Conservation (phyloP, 768 basidiomycete genomes). For the Lepiota brunneoincarnata region DNA sequence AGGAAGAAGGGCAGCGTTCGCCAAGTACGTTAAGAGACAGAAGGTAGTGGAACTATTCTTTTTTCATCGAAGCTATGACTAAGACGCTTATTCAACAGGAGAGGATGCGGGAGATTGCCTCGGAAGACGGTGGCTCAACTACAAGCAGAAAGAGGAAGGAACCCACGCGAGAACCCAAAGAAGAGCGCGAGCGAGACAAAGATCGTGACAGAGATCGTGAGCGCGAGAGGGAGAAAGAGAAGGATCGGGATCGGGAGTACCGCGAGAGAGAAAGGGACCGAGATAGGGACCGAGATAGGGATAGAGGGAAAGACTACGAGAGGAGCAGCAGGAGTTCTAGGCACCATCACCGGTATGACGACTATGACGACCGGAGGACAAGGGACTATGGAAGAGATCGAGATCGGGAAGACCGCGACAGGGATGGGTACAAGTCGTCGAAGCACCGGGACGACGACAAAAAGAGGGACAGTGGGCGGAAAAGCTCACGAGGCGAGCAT, state of each 20-base stretch:
- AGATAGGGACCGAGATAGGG: slow-evolving; percentile 34
- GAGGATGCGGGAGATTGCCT: slow-evolving; percentile 70
- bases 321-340: slow-evolving; percentile 38
- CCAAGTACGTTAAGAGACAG: slow-evolving; percentile 87
- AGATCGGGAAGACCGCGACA: slow-evolving; percentile 36
- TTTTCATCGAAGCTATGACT: neutral
- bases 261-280: slow-evolving; percentile 32
- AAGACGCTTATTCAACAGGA: slow-evolving; percentile 43
- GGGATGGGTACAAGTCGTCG: slow-evolving; percentile 40
- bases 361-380: slow-evolving; percentile 43
- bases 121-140: slow-evolving; percentile 82
- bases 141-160: slow-evolving; percentile 83
- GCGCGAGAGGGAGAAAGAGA: slow-evolving; percentile 33
- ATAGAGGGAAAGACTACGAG: slow-evolving; percentile 36
- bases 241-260: slow-evolving; percentile 26
- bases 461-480: slow-evolving; percentile 41
- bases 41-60: slow-evolving; percentile 49
- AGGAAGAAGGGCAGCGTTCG: slow-evolving; percentile 73
- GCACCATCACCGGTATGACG: slow-evolving; percentile 50
- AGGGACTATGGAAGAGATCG: slow-evolving; percentile 38
- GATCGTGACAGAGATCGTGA: slow-evolving; percentile 38
- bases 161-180: slow-evolving; percentile 50
- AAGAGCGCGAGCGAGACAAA: slow-evolving; percentile 41
- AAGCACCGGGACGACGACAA: slow-evolving; percentile 51
- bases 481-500: slow-evolving; percentile 33